Percentiles rank a stretch among this genome's conserved stretches.
Evolutionary conservation across 108 stramenopile genomes (phyloP).

Genomic region (Asterionellopsis glacialis): DNA sequence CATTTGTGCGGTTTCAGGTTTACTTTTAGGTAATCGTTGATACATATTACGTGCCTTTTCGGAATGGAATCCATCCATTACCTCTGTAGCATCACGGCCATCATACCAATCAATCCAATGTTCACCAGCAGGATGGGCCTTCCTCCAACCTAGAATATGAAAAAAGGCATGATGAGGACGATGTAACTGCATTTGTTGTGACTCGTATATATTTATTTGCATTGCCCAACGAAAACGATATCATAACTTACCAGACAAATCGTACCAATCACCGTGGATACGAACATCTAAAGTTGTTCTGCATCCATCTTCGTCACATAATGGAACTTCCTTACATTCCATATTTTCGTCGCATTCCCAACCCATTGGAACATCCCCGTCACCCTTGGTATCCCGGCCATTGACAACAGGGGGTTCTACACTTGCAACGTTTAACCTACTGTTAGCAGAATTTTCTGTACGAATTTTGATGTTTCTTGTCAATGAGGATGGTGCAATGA

Average conservation of each 20-base stretch:
- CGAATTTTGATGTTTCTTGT: too few species aligned
- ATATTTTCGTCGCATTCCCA: conserved; percentile 78
- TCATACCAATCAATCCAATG: conserved; percentile 95
- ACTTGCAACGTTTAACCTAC: too few species aligned
- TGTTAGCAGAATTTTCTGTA: too few species aligned
- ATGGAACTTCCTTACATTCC: conserved; percentile 58
- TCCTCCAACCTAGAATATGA: conserved; percentile 59
- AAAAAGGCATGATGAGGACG: background rate
- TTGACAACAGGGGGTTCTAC: too few species aligned
- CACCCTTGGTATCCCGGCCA: too few species aligned
- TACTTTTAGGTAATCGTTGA: conserved; percentile 61
- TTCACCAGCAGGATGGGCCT: conserved; percentile 85
- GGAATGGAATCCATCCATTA: conserved; percentile 91
- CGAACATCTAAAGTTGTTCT: conserved; percentile 75
- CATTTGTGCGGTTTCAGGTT: conserved; percentile 17
- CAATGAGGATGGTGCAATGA: too few species aligned
- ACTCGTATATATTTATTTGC: background rate
- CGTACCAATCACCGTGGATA: conserved; percentile 87
- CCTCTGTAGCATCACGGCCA: conserved; percentile 91
- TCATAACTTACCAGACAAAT: conserved; percentile 62
- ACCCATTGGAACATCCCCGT: too few species aligned
- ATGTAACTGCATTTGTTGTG: background rate
- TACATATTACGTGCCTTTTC: conserved; percentile 75
- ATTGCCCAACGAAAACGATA: background rate
- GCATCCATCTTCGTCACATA: conserved; percentile 52